phyloP scores from a whole-genome alignment of 331 rosid genomes.

The Acacia pycnantha region DNA sequence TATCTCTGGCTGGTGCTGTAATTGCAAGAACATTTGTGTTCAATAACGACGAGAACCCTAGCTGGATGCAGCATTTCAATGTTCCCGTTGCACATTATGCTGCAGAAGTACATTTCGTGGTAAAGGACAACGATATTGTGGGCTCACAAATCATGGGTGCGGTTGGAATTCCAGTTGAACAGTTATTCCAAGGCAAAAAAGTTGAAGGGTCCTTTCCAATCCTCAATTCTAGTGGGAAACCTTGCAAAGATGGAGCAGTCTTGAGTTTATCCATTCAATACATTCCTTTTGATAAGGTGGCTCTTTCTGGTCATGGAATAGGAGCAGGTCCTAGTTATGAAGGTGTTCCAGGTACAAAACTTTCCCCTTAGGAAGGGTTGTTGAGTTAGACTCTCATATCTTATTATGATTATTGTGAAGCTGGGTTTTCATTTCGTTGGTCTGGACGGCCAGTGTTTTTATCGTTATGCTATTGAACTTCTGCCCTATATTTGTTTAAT shows the following conservation, averaged over 20 bases:
- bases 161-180: slow-evolving; percentile 72
- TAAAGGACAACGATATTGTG: slow-evolving; percentile 69
- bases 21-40: slow-evolving; percentile 81
- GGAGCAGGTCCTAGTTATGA: slow-evolving; percentile 48
- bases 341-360: slow-evolving; percentile 77
- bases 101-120: slow-evolving; percentile 70
- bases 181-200: slow-evolving; percentile 38
- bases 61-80: slow-evolving; percentile 82
- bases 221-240: slow-evolving; percentile 54
- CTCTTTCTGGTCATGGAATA: slow-evolving; percentile 43
- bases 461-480: too few relatives aligned
- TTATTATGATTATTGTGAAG: neutral
- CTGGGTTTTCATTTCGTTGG: too few relatives aligned
- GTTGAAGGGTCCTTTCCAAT: slow-evolving; percentile 71
- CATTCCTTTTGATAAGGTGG: slow-evolving; percentile 45
- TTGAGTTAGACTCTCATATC: neutral
- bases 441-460: neutral
- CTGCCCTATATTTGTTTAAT: neutral
- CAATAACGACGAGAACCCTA: slow-evolving; percentile 62
- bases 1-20: slow-evolving; percentile 61
- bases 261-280: slow-evolving; percentile 72
- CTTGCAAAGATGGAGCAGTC: slow-evolving; percentile 59
- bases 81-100: slow-evolving; percentile 79
- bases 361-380: slow-evolving; percentile 80
- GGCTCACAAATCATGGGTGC: slow-evolving; percentile 80